phyloP scores from a whole-genome alignment of 495 filamentous ascomycete genomes.

The Hypomontagnella monticulosa region DNA sequence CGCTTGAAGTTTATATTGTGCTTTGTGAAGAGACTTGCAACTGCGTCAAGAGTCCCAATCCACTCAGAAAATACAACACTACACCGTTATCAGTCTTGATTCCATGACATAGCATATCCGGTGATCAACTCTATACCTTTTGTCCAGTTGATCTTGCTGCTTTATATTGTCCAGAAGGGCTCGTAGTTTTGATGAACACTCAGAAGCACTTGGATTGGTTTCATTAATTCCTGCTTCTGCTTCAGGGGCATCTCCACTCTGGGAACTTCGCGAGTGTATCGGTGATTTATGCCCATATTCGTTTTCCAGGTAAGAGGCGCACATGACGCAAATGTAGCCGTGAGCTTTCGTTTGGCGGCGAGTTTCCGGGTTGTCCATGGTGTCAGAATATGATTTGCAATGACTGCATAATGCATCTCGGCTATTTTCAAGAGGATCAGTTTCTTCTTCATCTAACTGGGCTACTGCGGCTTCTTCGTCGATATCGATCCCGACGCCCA shows the following conservation, averaged over 20 bases:
- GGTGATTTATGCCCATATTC: no score
- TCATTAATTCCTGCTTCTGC: no score
- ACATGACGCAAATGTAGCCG: neutral
- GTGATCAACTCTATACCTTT: neutral
- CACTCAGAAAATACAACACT: slow-evolving; percentile 62
- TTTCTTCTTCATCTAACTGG: neutral
- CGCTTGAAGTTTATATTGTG: slow-evolving; percentile 42
- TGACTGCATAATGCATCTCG: neutral
- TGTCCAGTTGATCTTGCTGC: neutral
- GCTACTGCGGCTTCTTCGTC: neutral
- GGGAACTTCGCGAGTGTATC: no score
- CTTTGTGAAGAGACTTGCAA: slow-evolving; percentile 28
- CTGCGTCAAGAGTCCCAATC: slow-evolving; percentile 54
- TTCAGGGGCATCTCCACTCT: no score
- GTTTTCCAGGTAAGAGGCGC: neutral
- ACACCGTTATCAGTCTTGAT: neutral
- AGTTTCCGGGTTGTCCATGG: neutral
- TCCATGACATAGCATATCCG: neutral
- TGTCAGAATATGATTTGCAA: neutral
- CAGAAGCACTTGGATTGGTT: neutral
- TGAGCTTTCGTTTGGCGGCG: neutral
- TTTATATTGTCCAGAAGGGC: neutral
- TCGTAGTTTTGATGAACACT: neutral
- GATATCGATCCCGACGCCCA: neutral
- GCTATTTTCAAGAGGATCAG: neutral